Base-by-base conservation (phyloP, 805 yeast species). In the Nakazawaea anatomiae region DNA sequence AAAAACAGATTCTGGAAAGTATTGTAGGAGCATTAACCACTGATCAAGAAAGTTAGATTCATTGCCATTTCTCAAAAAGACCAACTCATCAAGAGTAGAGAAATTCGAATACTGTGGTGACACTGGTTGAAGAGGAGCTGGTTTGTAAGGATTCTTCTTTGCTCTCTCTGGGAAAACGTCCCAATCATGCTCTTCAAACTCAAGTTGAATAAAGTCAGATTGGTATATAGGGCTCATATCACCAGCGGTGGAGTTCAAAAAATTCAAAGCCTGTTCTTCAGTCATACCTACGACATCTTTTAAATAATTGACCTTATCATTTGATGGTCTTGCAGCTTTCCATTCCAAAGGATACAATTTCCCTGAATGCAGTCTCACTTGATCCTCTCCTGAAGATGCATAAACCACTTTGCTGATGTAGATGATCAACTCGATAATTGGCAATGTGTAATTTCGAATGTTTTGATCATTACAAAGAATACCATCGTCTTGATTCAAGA, bases 351-450 rank as follows among this genome's bases (percentile, higher is more conserved):
- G 73, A 60, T 59, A 72, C 40, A 69, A 57, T 39, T 63, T 56
- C 30, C 73, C 75, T 42, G 66, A 69, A 1, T 55, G 66, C 6
- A 60, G 66, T 7, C 65, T 65, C 4, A 63, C 58, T 25, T 60
- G 65, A 3, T 65, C 63, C 27, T 72, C 75, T 5, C 71, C 66
- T n/a, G 63, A 61, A 1, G 65, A 60, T 8, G 64, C 63, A 55
- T 68, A 77, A 1, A 75, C 66, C 45, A 72, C 68, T 45, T 71
- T 72, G 32, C 77, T 61, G 41, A 82, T 67, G 3, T 68, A 62
- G 14, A 80, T 63, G 1, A 80, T 48, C 52, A 75, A 76, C 30
- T 76, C 77, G 44, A 79, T 66, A 4, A 81, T 66, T 1, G 56
- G 54, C 10, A 60, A 46, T 0, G 79, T 74, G 35, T 73, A 58